Percentiles rank a stretch among this genome's conserved stretches.
Conservation (phyloP, 805 yeast genomes). For the Brettanomyces nanus region DNA sequence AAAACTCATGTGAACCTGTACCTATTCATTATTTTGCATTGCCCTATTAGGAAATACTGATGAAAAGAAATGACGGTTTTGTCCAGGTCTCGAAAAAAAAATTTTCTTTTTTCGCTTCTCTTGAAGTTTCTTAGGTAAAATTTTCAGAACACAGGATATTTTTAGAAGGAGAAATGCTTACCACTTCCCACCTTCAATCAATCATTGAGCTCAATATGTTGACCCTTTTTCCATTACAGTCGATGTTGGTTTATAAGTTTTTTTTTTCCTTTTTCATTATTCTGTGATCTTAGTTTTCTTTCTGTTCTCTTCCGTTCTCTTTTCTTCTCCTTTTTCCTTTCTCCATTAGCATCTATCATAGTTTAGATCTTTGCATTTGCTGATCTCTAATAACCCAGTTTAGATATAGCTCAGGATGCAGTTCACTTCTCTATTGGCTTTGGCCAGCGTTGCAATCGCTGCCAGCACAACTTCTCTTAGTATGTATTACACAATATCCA, state of each 20-base stretch:
- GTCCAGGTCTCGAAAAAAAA: no score
- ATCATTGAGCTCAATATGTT: no score
- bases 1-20: no score
- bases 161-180: no score
- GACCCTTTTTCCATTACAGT: neutral
- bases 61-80: no score
- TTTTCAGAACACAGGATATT: no score
- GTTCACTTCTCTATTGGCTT: slow-evolving; percentile 41
- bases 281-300: neutral
- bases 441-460: slow-evolving; percentile 32
- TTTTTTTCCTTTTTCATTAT: neutral
- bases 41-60: no score
- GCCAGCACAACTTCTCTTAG: slow-evolving; percentile 30
- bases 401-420: slow-evolving; percentile 35
- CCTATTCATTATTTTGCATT: no score
- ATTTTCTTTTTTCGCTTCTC: no score
- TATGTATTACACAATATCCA: slow-evolving; percentile 24
- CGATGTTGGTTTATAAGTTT: no score
- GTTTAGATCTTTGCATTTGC: neutral
- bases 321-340: neutral
- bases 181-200: no score
- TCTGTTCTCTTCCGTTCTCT: slow-evolving; percentile 1
- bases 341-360: neutral
- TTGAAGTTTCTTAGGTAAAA: no score
- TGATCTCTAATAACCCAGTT: neutral